These are phyloP conservation scores for Alternaria dauci DNA, from an alignment of 2,329 filamentous ascomycete genomes.

Conservation along the genomic window DNA sequence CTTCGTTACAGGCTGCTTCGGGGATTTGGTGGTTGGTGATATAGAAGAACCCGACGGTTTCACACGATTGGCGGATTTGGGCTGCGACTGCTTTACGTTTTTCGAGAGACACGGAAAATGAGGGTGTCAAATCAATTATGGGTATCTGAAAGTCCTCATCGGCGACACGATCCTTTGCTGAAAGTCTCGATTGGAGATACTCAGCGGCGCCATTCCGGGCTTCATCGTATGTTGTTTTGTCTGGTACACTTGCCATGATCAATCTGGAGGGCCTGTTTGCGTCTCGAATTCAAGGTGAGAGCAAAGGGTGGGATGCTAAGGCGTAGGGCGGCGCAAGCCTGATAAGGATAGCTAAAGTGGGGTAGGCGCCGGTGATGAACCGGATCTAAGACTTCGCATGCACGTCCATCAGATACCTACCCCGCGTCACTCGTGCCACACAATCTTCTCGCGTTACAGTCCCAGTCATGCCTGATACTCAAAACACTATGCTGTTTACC, in stretches of 20 bases:
- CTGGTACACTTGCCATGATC: conserved; percentile 37
- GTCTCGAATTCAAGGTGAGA: not conserved
- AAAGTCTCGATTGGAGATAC: conserved; percentile 49
- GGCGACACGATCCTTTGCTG: conserved; percentile 14
- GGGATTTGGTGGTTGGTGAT: conserved; percentile 52
- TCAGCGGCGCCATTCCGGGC: conserved; percentile 46
- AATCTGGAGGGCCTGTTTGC: not conserved
- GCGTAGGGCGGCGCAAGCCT: conserved; percentile 1
- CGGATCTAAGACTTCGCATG: conserved; percentile 22
- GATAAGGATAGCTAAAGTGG: conserved; percentile 8
- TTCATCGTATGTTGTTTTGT: conserved; percentile 37
- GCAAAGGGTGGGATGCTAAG: not conserved
- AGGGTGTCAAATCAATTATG: conserved; percentile 49
- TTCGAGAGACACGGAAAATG: conserved; percentile 44
- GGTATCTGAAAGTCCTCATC: conserved; percentile 47
- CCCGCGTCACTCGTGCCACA: conserved; percentile 10
- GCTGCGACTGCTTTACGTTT: conserved; percentile 49
- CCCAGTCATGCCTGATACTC: conserved; percentile 19
- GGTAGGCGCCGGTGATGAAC: conserved; percentile 17
- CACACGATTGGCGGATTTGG: conserved; percentile 52
- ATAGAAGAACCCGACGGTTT: conserved; percentile 54
- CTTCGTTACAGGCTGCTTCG: conserved; percentile 31
- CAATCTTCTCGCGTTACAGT: not conserved
- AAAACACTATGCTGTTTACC: conserved; percentile 31
- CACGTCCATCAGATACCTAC: conserved; percentile 20